Base-by-base conservation (phyloP, 2,329 filamentous ascomycete species). In the Nothopassalora personata region DNA sequence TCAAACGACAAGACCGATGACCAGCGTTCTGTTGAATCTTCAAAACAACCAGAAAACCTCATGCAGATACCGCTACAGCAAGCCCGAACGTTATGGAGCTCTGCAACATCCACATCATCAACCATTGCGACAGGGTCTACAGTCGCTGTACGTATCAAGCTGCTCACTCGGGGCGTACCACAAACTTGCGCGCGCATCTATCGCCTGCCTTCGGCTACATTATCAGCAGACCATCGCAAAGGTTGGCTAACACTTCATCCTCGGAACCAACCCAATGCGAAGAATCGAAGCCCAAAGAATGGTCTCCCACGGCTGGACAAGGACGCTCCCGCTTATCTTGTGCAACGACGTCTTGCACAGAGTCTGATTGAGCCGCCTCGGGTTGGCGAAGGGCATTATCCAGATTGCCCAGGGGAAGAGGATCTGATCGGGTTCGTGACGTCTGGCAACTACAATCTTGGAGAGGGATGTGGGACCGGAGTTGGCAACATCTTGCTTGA, bases 361-460 rank as follows among this genome's bases (percentile, higher is more conserved):
- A 76, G 76, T 15, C 75, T 75, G 27, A 69, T 62, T 71, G 81
- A 74, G 70, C 70, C 77, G n/a, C 77, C 78, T 5, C 51, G 53
- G n/a, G 67, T 64, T 0, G 69, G 68, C 5, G 66, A 69, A 19
- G 63, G 65, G 0, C 71, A 74, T 0, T 84, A 90, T 65, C 87
- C 87, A 0, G 70, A 85, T 0, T 85, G 91, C n/a, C 93, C 93
- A 0, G 79, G 80, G 9, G 85, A 86, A 62, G 79, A 83, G 23
- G 89, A 97, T 71, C 79, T 97, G 11, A 83, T 97, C 53, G 94
- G 94, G 0, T 99, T 96, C 71, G 86, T 97, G 27, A 97, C 91
- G 1, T 88, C 88, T 1, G 94, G 93, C 0, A 87, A 89, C 53
- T 96, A 88, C 72, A 91, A 88, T 68, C 81, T 97, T 1, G 83